phyloP scores from a whole-genome alignment of 306 rosid genomes.

The Gastrolobium villosum region DNA sequence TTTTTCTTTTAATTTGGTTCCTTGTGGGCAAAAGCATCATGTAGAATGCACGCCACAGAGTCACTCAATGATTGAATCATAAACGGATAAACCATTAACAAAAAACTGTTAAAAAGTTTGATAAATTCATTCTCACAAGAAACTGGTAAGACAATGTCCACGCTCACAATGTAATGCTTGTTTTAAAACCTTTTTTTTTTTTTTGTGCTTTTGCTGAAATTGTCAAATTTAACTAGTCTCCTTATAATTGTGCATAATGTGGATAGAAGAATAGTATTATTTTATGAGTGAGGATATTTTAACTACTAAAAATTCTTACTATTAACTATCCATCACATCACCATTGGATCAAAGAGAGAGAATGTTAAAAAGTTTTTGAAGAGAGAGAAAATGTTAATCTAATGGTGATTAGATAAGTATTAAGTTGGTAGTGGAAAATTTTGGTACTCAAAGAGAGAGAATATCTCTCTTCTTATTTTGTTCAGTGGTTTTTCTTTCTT shows the following conservation, averaged over 20 bases:
- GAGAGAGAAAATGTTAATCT: too few species aligned
- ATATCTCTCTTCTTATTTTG: too few species aligned
- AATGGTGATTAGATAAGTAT: too few species aligned
- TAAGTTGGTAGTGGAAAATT: too few species aligned
- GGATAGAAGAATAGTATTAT: neutral
- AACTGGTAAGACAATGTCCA: constrained; percentile 6
- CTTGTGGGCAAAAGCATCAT: constrained; percentile 48
- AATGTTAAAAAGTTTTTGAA: too few species aligned
- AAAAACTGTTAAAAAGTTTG: constrained; percentile 13
- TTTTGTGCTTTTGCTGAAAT: too few species aligned
- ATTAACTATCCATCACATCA: too few species aligned
- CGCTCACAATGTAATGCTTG: constrained; percentile 2
- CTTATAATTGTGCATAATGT: neutral
- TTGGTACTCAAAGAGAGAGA: too few species aligned
- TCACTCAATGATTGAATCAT: constrained; percentile 35
- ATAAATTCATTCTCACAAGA: constrained; percentile 41
- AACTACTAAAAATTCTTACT: too few species aligned
- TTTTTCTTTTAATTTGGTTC: constrained; percentile 29
- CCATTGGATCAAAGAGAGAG: too few species aligned
- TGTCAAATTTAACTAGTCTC: neutral
- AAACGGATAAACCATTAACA: neutral
- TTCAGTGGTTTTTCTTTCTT: constrained; percentile 4
- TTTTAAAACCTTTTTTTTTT: constrained; percentile 44
- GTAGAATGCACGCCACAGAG: constrained; percentile 42
- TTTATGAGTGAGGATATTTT: neutral